These are phyloP conservation scores for Hibiscus syriacus DNA, from an alignment of 345 rosid species.

Conservation along the genomic window DNA sequence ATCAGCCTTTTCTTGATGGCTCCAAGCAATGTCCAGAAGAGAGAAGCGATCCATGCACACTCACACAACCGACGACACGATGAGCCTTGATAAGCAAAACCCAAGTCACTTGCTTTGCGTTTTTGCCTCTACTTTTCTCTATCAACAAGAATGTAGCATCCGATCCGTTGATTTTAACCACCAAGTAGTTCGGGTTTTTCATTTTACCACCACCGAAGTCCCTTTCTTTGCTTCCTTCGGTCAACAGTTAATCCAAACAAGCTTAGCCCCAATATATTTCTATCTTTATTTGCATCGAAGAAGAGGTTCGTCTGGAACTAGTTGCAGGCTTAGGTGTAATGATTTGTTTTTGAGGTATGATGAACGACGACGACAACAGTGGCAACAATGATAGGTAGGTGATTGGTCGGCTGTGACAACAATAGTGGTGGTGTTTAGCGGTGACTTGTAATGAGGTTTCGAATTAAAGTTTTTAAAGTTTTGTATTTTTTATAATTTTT, in stretches of 20 bases:
- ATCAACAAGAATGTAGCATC: slow-evolving; percentile 76
- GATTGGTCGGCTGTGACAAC: no score
- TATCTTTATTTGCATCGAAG: no score
- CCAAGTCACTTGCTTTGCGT: slow-evolving; percentile 89
- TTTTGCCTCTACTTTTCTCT: slow-evolving; percentile 77
- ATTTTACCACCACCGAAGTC: slow-evolving; percentile 81
- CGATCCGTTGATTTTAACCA: slow-evolving; percentile 75
- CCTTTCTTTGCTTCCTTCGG: slow-evolving; percentile 57
- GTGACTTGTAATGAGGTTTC: no score
- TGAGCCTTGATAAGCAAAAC: slow-evolving; percentile 87
- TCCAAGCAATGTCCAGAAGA: slow-evolving; percentile 75
- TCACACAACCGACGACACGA: slow-evolving; percentile 73
- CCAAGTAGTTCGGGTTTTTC: slow-evolving; percentile 77
- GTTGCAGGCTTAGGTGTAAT: no score
- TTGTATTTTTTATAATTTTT: no score
- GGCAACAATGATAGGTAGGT: no score
- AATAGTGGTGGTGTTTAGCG: no score
- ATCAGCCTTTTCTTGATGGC: slow-evolving; percentile 60
- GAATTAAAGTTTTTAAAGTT: no score
- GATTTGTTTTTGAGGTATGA: no score
- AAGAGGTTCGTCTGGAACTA: no score
- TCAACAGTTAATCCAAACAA: slow-evolving; percentile 24
- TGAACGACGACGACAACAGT: no score
- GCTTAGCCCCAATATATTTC: no score
- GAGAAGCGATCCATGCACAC: slow-evolving; percentile 60